A percentile compares a stretch with the other conserved stretches of the same genome.
phyloP scores from a whole-genome alignment of 305 asterid species.

The Plantago lanceolata region DNA sequence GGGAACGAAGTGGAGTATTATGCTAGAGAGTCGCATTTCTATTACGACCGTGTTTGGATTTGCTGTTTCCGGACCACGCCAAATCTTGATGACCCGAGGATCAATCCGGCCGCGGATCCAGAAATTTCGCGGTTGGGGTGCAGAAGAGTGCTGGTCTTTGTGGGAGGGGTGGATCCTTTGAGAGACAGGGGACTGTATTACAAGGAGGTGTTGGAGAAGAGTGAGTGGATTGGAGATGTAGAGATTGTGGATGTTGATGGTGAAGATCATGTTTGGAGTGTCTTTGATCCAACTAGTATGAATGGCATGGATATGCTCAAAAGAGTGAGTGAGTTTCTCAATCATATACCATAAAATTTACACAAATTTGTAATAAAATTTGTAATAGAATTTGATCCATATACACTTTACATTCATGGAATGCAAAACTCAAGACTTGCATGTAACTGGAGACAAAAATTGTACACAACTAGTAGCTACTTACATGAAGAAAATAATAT shows the following conservation, averaged over 20 bases:
- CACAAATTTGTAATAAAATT: too few species aligned
- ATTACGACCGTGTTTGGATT: neutral
- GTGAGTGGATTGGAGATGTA: conserved; percentile 23
- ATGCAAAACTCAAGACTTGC: neutral
- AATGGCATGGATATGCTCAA: conserved; percentile 1
- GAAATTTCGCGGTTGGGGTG: conserved; percentile 24
- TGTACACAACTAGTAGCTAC: neutral
- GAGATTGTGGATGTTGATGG: conserved; percentile 13
- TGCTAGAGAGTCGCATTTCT: neutral
- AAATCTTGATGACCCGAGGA: conserved; percentile 13
- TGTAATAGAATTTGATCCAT: neutral
- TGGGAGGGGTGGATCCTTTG: conserved; percentile 22
- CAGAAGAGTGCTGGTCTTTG: conserved; percentile 23
- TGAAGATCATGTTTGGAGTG: conserved; percentile 21
- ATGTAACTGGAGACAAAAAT: neutral
- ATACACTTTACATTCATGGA: neutral
- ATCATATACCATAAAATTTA: neutral
- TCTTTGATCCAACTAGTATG: neutral
- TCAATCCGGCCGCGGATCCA: conserved; percentile 20
- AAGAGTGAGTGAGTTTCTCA: conserved; percentile 7
- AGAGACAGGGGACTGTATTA: conserved; percentile 8
- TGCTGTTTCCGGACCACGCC: neutral
- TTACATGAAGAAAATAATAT: too few species aligned
- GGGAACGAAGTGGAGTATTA: neutral
- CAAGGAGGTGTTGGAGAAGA: conserved; percentile 14